Evolutionary conservation across 768 basidiomycete species (phyloP), one percentile per base, ranked within the genome.

Genomic region (Hygrocybe punicea): DNA sequence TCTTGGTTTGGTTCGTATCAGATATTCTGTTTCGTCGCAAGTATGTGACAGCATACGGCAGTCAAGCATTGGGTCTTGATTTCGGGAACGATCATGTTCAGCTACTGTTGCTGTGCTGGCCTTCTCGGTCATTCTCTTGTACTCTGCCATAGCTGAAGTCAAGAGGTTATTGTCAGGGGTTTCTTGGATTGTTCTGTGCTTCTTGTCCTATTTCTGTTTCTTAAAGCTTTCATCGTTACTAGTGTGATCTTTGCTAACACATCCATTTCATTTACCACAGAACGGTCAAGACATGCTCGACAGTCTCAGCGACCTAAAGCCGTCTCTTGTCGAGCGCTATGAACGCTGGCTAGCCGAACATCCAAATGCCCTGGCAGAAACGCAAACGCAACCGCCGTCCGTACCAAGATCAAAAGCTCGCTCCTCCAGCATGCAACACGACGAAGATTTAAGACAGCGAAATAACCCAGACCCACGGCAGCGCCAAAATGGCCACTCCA

Each of bases 261-360:
- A 62, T 34, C 33, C 54, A 55, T 64, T 17, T 37, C 14, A 11
- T 36, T n/a, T 51, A n/a, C 46, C 57, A 61, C 69, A 89, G 87
- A 87, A 89, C 54, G 89, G 89, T 16, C 83, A 89, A 65, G 81
- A 88, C 55, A 87, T 91, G 51, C 79, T 92, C 45, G 79, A 82
- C 58, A 78, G 77, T 60, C 81, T 93, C 33, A 75, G 82, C 48
- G 77, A 81, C 23, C 75, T 93, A 53, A 91, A 90, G 58, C 81
- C 82, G 8, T 63, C 73, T 3, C 78, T 92, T 7, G 80, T 87
- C 44, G 79, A 83, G 42, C 80, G 84, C 14, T 84, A 83, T 60
- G 85, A 87, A 51, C 73, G 76, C 50, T 90, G 86, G 86, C 65
- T 71, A 10, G 69, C 70, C 36, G 70, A 72, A 37, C 72, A 82